Conservation (phyloP, 495 filamentous ascomycete genomes). For the Aspergillus cristatus region DNA sequence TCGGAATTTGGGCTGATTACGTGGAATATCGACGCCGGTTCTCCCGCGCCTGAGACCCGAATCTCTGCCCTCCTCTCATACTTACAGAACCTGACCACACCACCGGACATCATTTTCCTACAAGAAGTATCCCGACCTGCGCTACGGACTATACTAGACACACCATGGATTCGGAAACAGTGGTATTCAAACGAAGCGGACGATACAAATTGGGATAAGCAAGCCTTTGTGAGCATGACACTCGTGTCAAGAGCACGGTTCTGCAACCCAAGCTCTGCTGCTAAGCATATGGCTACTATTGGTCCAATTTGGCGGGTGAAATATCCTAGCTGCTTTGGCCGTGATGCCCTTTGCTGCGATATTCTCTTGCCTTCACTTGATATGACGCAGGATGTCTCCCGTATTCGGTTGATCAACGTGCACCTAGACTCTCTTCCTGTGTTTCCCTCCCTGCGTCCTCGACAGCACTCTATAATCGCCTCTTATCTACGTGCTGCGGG, state of each 20-base stretch:
- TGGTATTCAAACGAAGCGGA: slow-evolving; percentile 14
- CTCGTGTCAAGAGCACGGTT: slow-evolving; percentile 11
- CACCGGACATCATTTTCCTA: slow-evolving; percentile 11
- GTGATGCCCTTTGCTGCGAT: slow-evolving; percentile 18
- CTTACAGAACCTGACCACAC: neutral
- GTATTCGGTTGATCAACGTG: slow-evolving; percentile 13
- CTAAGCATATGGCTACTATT: neutral
- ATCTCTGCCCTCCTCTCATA: slow-evolving; percentile 8
- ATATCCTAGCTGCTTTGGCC: slow-evolving; percentile 11
- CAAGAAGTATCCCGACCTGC: slow-evolving; percentile 15
- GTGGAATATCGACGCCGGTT: slow-evolving; percentile 11
- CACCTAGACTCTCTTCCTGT: slow-evolving; percentile 18
- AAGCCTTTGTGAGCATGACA: slow-evolving; percentile 10
- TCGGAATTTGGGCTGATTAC: slow-evolving; percentile 7
- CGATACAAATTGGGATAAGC: slow-evolving; percentile 3
- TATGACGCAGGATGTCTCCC: neutral
- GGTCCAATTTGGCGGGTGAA: slow-evolving; percentile 14
- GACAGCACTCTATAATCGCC: slow-evolving; percentile 12
- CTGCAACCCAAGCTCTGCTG: neutral
- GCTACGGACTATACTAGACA: slow-evolving; percentile 6
- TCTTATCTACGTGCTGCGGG: slow-evolving; percentile 9
- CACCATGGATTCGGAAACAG: slow-evolving; percentile 5
- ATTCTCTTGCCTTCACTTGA: slow-evolving; percentile 8
- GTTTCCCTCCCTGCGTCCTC: slow-evolving; percentile 13
- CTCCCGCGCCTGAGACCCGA: neutral